Base-by-base conservation (phyloP, 2,329 filamentous ascomycete genomes). In the Microdochium paspali region DNA sequence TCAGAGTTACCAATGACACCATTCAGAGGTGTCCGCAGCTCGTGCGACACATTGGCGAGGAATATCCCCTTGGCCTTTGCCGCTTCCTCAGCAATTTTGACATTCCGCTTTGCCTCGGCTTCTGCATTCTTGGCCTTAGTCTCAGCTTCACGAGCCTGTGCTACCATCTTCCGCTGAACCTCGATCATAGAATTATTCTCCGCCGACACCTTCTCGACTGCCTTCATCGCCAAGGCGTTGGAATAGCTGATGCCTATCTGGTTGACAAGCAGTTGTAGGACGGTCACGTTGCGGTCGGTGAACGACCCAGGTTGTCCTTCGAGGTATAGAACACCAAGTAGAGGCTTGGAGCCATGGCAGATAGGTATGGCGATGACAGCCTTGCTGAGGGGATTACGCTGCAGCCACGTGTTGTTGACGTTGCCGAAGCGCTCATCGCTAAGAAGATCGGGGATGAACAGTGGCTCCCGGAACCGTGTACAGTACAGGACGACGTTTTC, bases 1-100 rank as follows among this genome's bases (percentile, higher is more conserved):
- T 95, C 89, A 10, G 85, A 87, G 72, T 94, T 94, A 44, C 89
- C 89, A 57, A 94, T 90, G 9, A 94, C 87, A 25, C 89, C 89
- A 49, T 91, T 90, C 45, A 95, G 82, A 0, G 89, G 89, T 2
- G 86, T 90, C 44, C 85, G 80, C 49, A 91, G 68, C 65, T 91
- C 87, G 64, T 91, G 87, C 2, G 84, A 89, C 54, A 91, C 87
- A 53, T 87, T 87, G 35, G 84, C 84, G 42, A 87, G 69, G 66
- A 91, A 91, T 49, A 90, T 87, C 2, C 82, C 85, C 62, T 91
- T 91, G 32, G 86, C 87, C 64, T 86, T 88, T 21, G 86, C 85
- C 10, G 87, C 87, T 62, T 91, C 87, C 60, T 91, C 86, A 15
- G 88, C 88, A 32, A 90, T 74, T 64, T 87, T 84, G 61, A 90